These are phyloP conservation scores for Cryptosporidium sp. DNA, from an alignment of 169 alveolate genomes.

Conservation along the genomic window DNA sequence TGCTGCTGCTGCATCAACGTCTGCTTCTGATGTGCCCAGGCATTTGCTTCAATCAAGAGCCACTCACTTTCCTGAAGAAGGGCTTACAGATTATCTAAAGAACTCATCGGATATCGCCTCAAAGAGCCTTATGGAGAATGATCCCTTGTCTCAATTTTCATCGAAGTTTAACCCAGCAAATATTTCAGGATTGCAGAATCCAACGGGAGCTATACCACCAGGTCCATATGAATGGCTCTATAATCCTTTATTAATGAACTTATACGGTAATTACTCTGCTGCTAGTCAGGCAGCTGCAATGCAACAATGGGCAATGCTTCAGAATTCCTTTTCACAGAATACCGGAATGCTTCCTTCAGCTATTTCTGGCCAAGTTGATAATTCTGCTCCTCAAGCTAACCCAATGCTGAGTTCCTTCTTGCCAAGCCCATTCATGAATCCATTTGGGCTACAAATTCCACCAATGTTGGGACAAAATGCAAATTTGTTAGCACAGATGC, in stretches of 20 bases:
- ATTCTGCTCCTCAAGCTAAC: neutral
- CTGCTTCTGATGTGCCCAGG: constrained; percentile 1
- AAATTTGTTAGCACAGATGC: constrained; percentile 8
- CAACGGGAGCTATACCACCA: constrained; percentile 15
- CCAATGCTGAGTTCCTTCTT: constrained; percentile 6
- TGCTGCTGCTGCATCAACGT: constrained; percentile 20
- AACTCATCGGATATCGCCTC: constrained; percentile 30
- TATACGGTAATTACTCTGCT: constrained; percentile 69
- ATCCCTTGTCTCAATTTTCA: constrained; percentile 33
- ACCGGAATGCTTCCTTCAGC: constrained; percentile 6
- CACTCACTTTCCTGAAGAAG: constrained; percentile 16
- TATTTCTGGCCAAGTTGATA: constrained; percentile 1
- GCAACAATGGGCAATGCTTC: constrained; percentile 73
- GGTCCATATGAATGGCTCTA: constrained; percentile 65
- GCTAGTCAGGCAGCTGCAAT: constrained; percentile 74
- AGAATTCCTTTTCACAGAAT: constrained; percentile 21
- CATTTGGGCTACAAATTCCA: constrained; percentile 37
- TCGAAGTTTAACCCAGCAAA: constrained; percentile 13
- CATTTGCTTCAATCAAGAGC: neutral
- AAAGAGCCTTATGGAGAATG: constrained; percentile 22
- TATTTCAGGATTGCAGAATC: constrained; percentile 7
- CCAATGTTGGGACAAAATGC: constrained; percentile 44
- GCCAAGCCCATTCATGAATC: constrained; percentile 33
- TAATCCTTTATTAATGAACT: constrained; percentile 57
- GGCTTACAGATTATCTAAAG: constrained; percentile 11